Evolutionary conservation across 371 early-diverging fungal species (phyloP).

Genomic region (Batkoa obscura): DNA sequence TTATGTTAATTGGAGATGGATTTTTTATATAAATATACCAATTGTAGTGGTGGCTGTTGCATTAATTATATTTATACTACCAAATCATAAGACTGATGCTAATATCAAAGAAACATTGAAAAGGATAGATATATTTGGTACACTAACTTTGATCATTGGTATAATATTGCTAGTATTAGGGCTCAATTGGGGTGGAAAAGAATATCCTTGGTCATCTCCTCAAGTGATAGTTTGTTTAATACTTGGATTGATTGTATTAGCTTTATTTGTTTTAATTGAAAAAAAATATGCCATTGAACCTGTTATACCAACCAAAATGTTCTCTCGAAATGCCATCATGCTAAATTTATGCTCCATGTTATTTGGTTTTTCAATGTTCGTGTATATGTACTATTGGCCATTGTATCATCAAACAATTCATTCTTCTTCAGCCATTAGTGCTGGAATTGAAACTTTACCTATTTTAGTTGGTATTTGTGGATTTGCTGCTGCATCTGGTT

Average conservation of each 20-base stretch:
- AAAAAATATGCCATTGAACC: not conserved
- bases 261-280: not conserved
- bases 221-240: not conserved
- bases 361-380: conserved; percentile 45
- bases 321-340: not conserved
- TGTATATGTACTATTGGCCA: conserved; percentile 48
- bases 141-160: conserved; percentile 21
- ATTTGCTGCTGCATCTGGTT: conserved; percentile 10
- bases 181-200: conserved; percentile 3
- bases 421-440: conserved; percentile 13
- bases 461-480: conserved; percentile 18
- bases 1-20: conserved; percentile 1
- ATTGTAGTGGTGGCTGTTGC: conserved; percentile 21
- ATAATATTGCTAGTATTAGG: conserved; percentile 8
- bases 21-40: conserved; percentile 33
- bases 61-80: conserved; percentile 24
- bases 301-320: not conserved
- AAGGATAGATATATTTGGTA: conserved; percentile 31
- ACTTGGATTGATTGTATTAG: not conserved
- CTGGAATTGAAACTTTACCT: conserved; percentile 40
- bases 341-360: conserved; percentile 21
- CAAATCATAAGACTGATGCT: conserved; percentile 19
- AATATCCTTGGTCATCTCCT: not conserved
- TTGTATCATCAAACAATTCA: conserved; percentile 27
- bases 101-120: conserved; percentile 20